phyloP scores from a whole-genome alignment of 2,329 filamentous ascomycete genomes.

The Pseudocercospora vitis region DNA sequence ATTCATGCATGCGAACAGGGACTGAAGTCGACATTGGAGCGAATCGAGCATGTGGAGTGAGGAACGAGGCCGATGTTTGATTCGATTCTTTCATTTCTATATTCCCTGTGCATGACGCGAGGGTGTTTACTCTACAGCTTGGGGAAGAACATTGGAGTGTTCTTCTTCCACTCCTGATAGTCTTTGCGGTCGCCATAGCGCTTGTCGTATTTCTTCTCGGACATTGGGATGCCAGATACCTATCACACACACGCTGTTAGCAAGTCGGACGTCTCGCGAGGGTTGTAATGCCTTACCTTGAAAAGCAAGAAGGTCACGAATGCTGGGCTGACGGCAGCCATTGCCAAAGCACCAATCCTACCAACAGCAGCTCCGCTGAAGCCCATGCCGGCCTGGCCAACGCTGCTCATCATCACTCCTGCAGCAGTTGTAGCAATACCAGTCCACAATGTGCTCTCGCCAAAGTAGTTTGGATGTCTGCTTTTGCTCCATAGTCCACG shows the following conservation, averaged over 20 bases:
- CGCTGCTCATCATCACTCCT: constrained; percentile 54
- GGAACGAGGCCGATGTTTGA: too few relatives aligned
- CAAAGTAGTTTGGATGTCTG: constrained; percentile 70
- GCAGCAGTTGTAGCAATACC: constrained; percentile 63
- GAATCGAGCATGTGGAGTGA: too few relatives aligned
- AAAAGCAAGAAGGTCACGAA: constrained; percentile 65
- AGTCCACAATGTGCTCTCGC: constrained; percentile 68
- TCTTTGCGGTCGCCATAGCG: constrained; percentile 63
- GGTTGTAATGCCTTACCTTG: constrained; percentile 52
- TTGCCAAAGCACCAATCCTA: constrained; percentile 47
- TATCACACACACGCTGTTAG: constrained; percentile 23
- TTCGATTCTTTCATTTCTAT: not conserved
- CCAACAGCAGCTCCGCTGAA: constrained; percentile 49
- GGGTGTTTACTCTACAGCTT: constrained; percentile 58
- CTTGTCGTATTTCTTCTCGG: constrained; percentile 68
- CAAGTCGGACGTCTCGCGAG: not conserved
- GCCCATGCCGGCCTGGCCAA: constrained; percentile 59
- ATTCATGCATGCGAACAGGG: too few relatives aligned
- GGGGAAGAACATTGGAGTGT: constrained; percentile 64
- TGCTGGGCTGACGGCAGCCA: constrained; percentile 61
- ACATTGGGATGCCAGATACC: constrained; percentile 61
- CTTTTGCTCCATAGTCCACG: constrained; percentile 61
- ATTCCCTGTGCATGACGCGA: not conserved
- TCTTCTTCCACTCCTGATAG: constrained; percentile 67
- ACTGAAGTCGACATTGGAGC: too few relatives aligned